Evolutionary conservation across 352 stramenopile genomes (phyloP).

Genomic region (Phytopythium cucurbitacearum): DNA sequence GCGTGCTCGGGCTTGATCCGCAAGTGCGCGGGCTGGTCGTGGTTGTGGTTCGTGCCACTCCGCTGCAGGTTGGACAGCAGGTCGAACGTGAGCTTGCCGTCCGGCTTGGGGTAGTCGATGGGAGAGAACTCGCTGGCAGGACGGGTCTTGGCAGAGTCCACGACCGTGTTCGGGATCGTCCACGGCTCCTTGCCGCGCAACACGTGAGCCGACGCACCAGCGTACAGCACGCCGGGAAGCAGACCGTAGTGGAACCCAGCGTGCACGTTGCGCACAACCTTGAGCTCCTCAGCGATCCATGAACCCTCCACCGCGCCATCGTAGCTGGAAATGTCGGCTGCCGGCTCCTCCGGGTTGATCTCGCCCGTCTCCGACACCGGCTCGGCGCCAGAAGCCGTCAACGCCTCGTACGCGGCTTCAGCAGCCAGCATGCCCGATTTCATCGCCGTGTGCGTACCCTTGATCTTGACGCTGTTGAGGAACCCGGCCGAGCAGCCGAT

Average conservation of each 20-base stretch:
- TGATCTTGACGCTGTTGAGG: constrained; percentile 99
- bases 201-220: constrained; percentile 91
- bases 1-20: constrained; percentile 91
- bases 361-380: constrained; percentile 64
- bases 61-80: constrained; percentile 97
- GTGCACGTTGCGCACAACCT: constrained; percentile 96
- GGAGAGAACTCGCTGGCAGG: constrained; percentile 85
- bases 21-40: constrained; percentile 97
- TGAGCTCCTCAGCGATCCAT: constrained; percentile 97
- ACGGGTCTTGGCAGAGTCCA: constrained; percentile 92
- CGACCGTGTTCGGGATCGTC: constrained; percentile 86
- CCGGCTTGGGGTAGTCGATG: constrained; percentile 96
- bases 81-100: constrained; percentile 97
- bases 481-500: constrained; percentile 98
- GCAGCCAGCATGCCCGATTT: constrained; percentile 98
- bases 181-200: constrained; percentile 95
- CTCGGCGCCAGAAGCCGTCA: constrained; percentile 46
- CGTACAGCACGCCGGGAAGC: constrained; percentile 91
- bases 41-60: constrained; percentile 97
- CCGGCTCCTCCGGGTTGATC: constrained; percentile 64
- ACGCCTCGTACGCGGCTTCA: constrained; percentile 92
- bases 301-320: constrained; percentile 87
- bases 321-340: constrained; percentile 81
- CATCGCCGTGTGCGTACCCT: constrained; percentile 98
- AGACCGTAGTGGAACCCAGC: constrained; percentile 95